Base-by-base conservation (phyloP, 164 flowering plant genomes). In the Cinnamomum micranthum region DNA sequence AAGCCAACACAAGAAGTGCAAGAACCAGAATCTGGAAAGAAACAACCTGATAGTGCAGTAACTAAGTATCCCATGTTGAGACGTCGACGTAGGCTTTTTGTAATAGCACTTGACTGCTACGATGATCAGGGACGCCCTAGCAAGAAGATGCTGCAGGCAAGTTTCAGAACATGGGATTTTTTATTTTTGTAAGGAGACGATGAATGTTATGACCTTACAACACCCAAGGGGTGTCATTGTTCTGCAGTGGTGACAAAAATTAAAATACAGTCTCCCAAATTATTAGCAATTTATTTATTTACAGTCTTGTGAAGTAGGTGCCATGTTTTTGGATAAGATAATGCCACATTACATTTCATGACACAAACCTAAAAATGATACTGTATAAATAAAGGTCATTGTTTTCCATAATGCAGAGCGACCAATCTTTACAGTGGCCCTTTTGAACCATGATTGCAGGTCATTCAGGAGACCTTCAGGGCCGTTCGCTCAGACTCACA, bases 91-190 rank as follows among this genome's bases (percentile, higher is more conserved):
- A 82, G 87, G 72, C 76, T 93, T 63, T 81, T 93, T 71, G 93
- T 93, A 23, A 82, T 95, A 58, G 97, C 97, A 7, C 78, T 95
- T 50, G 99, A 95, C 79, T 87, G 90, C 82, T 93, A 95, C 71
- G 88, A 89, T 70, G 80, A 70, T 47, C 72, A 85, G 2, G 99
- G 97, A 28, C 50, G 31, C 55, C 97, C 94, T 11, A 88, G 87
- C 28, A 79, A 70, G 68, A 90, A 86, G 75, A 87, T 95, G 92
- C 75, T 88, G 50, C 80, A 80, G 69, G 69, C 33, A 67, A 67
- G 67, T 55, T 55, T 55, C n/a, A 55, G 17, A 55, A 14, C n/a
- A 15, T 17, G 60, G 60, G 19, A 0, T 0, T 41, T 41, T 41
- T 41, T 41, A 7, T 1, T 41, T 41, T 6, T 1, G 10, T 6